Base-by-base conservation (phyloP, 1,139 yeast genomes). In the Tardiomyces blankii region DNA sequence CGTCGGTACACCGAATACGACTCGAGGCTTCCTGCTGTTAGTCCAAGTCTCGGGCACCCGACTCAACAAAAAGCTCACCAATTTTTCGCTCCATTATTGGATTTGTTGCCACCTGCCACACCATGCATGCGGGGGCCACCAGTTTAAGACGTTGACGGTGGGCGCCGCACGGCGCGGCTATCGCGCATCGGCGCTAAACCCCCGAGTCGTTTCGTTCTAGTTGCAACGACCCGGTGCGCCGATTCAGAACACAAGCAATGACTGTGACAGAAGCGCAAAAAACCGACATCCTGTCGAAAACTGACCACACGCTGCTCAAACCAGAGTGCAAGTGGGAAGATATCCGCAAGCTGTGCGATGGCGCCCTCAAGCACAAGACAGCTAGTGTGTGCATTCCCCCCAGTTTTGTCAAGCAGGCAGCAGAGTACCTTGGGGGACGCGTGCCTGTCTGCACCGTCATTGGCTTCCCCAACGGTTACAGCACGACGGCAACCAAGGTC, bases 1-100 rank as follows among this genome's bases (percentile, higher is more conserved):
- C 42, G 40, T 3, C 55, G 46, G 42, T 46, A 46, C 6, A 51
- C 47, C 16, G 53, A 51, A 40, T 49, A 53, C 18, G 41, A 42
- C 44, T 53, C 56, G 35, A 52, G 43, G 38, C 28, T 30, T 2
- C 54, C 53, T 30, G 16, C 3, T 13, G 35, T 30, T 14, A 30
- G 35, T 11, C 25, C 7, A 21, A 7, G 7, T 21, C 25, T 7
- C 7, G 25, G 4, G 7, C 25, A 4, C 25, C 25, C 25, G 7
- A 21, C 7, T 7, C 25, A 21, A 7, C 25, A 21, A 7, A 4
- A 21, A n/a, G n/a, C 25, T 21, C 25, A 21, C 25, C 25, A 5
- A 21, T 21, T 7, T 21, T 4, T 4, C 25, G 25, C 25, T 21
- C 25, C 25, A 21, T 21, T 21, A 21, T 7, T n/a, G n/a, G n/a